Evolutionary conservation across 2,329 filamentous ascomycete genomes (phyloP), one percentile per base, ranked within the genome.

Genomic region (Fonsecaea nubica): DNA sequence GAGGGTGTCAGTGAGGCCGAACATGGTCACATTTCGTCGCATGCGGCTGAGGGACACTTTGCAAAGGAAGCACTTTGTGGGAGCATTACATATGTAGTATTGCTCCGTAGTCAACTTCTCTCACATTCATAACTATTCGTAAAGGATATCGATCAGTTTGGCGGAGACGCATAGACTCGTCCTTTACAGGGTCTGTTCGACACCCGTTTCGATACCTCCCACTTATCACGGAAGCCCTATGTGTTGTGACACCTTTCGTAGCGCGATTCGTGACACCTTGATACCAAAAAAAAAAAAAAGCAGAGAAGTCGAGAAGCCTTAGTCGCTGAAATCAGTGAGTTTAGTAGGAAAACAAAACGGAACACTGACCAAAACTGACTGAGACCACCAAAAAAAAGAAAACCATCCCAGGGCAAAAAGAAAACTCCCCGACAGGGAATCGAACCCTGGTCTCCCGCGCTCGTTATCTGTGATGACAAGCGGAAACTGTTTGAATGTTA

Each of bases 401-500:
- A 42, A 30, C 25, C 13, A 50, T n/a, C 9, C 7, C 8, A 12
- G 36, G 12, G 4, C 42, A 57, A 65, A 56, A 61, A 65, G 57
- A 38, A 50, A 56, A 59, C 62, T 64, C 62, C 62, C 62, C 62
- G 62, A 59, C 65, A 60, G 65, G 65, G 65, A 67, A 67, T 67
- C 65, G 65, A 67, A 67, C 65, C 65, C 65, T 60, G 65, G 65
- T 67, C 65, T 67, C 65, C 65, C 65, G 65, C 65, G 65, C 65
- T 67, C 18, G 65, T 59, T 64, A 58, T 53, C 38, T 8, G 55
- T 35, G 69, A 52, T 64, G 66, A 69, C 66, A 69, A 69, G 66
- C 66, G 66, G 66, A 69, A 69, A 68, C 59, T 62, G 59, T 18
- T 21, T 53, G 25, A 9, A 18, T 53, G 59, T 62, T 62, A 62